Base-by-base conservation (phyloP, 73 alveolate species). In the Paramecium octaurelia region DNA sequence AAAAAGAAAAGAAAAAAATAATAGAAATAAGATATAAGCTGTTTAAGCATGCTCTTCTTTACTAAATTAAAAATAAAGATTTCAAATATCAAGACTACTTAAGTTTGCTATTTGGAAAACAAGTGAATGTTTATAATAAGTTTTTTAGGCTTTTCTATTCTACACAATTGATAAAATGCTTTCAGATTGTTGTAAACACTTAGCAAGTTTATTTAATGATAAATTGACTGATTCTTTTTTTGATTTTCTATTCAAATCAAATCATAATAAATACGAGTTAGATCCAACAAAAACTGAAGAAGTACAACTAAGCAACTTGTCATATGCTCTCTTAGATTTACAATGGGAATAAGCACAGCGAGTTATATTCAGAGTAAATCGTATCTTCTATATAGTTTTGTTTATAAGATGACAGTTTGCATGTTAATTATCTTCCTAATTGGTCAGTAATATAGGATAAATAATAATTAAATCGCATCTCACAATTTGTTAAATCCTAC, bases 121-220 rank as follows among this genome's bases (percentile, higher is more conserved):
- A 80, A 80, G 91, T 73, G 46, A 34, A 9, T 42, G 20, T 11
- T 73, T 35, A 34, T 23, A 34, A 34, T 35, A 4, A 36, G 12
- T 54, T 54, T 3, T 10, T 73, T 73, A 73, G 88, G 88, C 91
- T 24, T 80, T 80, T 46, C 73, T 80, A 11, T 80, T 80, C 29
- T 80, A 43, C 48, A 80, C 91, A 31, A 80, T 80, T 12, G 91
- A 80, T 11, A 80, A 80, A 80, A 23, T 80, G 35, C 73, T 80
- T 9, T 31, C 48, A 14, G 91, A 80, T 80, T 80, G 91, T 21
- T 80, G 76, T 44, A 80, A 80, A 46, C 57, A 43, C 10, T 80
- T 80, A 80, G 70, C 44, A 2, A 31, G 42, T 31, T 18, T 44
- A 24, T 2, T 18, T 1, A 44, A 44, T 46, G 91, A 80, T 23